Conservation (phyloP, 2,329 filamentous ascomycete species). For the Botrytis deweyae region DNA sequence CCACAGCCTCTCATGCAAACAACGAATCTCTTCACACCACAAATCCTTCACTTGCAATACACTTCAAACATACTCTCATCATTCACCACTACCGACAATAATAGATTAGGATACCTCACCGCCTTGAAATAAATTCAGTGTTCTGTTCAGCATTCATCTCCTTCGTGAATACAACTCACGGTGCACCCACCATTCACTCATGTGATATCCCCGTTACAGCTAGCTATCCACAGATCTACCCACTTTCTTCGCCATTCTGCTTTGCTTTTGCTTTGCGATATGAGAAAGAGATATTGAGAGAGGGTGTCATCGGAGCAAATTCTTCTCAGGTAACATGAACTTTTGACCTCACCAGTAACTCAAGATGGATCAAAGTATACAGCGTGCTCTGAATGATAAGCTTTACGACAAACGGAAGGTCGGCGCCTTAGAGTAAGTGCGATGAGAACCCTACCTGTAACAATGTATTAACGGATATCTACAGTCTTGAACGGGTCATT, state of each 20-base stretch:
- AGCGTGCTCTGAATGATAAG: constrained; percentile 93
- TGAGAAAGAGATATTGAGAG: constrained; percentile 17
- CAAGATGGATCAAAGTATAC: constrained; percentile 82
- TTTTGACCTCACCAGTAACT: constrained; percentile 7
- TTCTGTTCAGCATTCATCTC: background rate
- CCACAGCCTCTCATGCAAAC: constrained; percentile 15
- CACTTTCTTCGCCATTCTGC: constrained; percentile 12
- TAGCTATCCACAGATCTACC: constrained; percentile 13
- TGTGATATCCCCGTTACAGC: constrained; percentile 14
- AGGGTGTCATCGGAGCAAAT: constrained; percentile 7
- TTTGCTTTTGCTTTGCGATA: constrained; percentile 12
- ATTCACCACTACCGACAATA: background rate
- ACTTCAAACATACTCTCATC: background rate
- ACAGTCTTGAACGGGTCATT: constrained; percentile 84
- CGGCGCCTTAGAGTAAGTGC: constrained; percentile 84
- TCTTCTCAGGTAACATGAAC: background rate
- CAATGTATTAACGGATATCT: constrained; percentile 11
- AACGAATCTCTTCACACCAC: constrained; percentile 6
- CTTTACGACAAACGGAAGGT: constrained; percentile 98
- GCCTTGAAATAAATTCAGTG: background rate
- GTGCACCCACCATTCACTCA: constrained; percentile 10
- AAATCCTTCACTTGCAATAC: constrained; percentile 13
- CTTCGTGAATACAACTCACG: constrained; percentile 1
- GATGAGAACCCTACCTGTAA: background rate
- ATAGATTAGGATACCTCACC: background rate